These are phyloP conservation scores for Penicillium chermesinum DNA, from an alignment of 495 filamentous ascomycete genomes.

Conservation along the genomic window DNA sequence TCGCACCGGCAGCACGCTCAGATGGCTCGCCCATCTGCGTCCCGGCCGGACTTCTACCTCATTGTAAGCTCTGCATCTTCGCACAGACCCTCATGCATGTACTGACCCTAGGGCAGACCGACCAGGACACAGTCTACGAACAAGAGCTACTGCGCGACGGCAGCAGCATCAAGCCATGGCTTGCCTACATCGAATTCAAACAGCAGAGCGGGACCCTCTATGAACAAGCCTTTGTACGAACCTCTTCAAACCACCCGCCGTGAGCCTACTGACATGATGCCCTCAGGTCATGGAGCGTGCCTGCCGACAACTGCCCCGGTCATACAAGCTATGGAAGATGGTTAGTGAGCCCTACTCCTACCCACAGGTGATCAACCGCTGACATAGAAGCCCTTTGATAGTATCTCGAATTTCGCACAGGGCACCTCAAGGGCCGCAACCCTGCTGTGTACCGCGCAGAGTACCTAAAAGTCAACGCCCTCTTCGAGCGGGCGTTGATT, in stretches of 20 bases:
- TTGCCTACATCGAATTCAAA: constrained; percentile 92
- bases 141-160: constrained; percentile 87
- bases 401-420: constrained; percentile 83
- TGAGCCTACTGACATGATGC: not conserved
- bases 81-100: constrained; percentile 7
- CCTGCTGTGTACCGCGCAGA: constrained; percentile 74
- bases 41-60: constrained; percentile 63
- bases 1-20: constrained; percentile 47
- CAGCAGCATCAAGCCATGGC: constrained; percentile 88
- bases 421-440: constrained; percentile 80
- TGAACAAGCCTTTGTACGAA: constrained; percentile 81
- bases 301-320: constrained; percentile 81
- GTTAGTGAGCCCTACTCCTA: constrained; percentile 39
- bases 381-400: constrained; percentile 26
- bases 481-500: constrained; percentile 91
- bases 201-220: constrained; percentile 76
- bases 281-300: constrained; percentile 75
- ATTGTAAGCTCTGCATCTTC: constrained; percentile 54
- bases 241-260: not conserved
- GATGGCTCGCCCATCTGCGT: constrained; percentile 43
- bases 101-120: constrained; percentile 46
- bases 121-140: constrained; percentile 91
- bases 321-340: constrained; percentile 99
- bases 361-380: not conserved
- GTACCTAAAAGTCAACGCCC: constrained; percentile 87